Evolutionary conservation across 1,284 basidiomycete genomes (phyloP), one percentile per base, ranked within the genome.

Genomic region (Ustilago lituana): DNA sequence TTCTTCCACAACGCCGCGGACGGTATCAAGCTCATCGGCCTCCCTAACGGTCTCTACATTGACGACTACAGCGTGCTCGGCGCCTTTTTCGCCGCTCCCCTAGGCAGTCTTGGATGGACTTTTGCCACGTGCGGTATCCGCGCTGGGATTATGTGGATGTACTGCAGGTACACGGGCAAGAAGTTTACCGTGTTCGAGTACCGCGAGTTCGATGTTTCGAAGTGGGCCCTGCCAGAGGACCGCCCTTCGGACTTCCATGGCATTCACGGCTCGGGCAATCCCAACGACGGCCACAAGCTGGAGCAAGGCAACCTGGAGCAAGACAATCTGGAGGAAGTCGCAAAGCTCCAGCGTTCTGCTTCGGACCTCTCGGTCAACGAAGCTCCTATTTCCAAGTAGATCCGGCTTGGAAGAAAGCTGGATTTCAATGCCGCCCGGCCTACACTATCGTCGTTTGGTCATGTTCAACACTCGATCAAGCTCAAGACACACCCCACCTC

Each of bases 21-120:
- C 14, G 81, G 76, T 23, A 76, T 74, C 43, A 47, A 50, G 22
- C 65, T 82, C 27, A 64, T 82, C 44, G 64, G 69, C 17, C 56
- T 82, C 29, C 78, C 80, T 14, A 51, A 78, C 7, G 81, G 79
- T 7, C 59, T 82, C 6, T 82, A 82, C 53, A 53, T 78, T 11
- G 59, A 68, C 51, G 79, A 82, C 59, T 80, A 73, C 50, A 73
- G 66, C 17, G 78, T 81, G n/a, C 53, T 82, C 8, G 76, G 78
- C n/a, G 80, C 79, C 1, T 82, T 82, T 52, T 70, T 82, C 23
- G 76, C 77, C 26, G 80, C 80, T 10, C 80, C 80, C 4, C 43
- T 81, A 8, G 80, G 79, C 37, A 73, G 64, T 32, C 12, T 82
- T 19, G 76, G 78, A 20, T 82, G 72, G 51, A 72, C 77, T 3